Evolutionary conservation across 352 stramenopile species (phyloP).

Genomic region (Pythium sp.): DNA sequence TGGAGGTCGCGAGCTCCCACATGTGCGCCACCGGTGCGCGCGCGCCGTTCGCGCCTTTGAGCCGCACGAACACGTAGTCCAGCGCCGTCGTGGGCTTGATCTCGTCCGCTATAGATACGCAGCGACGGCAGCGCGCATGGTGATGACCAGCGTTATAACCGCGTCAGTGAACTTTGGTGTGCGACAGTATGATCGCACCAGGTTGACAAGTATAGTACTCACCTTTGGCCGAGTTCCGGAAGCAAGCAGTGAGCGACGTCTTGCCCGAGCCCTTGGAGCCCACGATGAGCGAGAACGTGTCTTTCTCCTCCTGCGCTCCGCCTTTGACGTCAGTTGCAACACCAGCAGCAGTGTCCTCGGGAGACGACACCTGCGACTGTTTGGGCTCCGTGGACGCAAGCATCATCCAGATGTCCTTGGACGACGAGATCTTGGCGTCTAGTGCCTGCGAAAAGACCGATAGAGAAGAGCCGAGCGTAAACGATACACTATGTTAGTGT

Average conservation of each 20-base stretch:
- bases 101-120: constrained; percentile 40
- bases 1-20: constrained; percentile 87
- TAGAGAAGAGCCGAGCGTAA: background rate
- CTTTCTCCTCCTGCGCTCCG: constrained; percentile 43
- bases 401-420: constrained; percentile 74
- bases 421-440: constrained; percentile 20
- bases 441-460: background rate
- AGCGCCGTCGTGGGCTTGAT: constrained; percentile 90
- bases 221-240: constrained; percentile 64
- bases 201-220: no score
- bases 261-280: constrained; percentile 75
- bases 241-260: constrained; percentile 70
- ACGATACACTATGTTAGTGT: background rate
- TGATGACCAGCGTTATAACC: no score
- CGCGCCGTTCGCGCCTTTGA: constrained; percentile 41
- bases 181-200: no score
- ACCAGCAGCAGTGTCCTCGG: constrained; percentile 15
- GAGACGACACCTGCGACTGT: constrained; percentile 18
- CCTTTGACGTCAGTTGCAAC: constrained; percentile 17
- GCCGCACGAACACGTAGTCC: constrained; percentile 88
- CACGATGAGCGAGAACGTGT: constrained; percentile 72
- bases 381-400: constrained; percentile 54
- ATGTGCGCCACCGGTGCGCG: constrained; percentile 78
- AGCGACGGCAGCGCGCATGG: background rate
- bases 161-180: no score